Conservation (phyloP, 2,329 filamentous ascomycete species). For the Calonectria ilicicola region DNA sequence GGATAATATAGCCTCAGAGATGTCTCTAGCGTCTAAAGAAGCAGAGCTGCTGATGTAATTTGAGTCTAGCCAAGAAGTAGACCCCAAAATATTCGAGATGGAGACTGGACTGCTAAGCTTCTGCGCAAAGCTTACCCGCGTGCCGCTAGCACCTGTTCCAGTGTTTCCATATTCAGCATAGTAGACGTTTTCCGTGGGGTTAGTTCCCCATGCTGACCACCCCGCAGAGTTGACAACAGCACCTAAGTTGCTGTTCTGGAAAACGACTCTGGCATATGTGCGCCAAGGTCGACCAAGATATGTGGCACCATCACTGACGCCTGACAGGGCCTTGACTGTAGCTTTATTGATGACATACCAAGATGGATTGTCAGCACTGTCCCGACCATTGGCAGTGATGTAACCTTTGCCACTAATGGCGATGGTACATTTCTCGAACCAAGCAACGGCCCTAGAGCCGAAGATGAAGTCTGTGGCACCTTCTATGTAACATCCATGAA, state of each 20-base stretch:
- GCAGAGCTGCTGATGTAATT: conserved; percentile 14
- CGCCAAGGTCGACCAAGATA: conserved; percentile 62
- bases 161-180: conserved; percentile 71
- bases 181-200: conserved; percentile 62
- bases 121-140: conserved; percentile 58
- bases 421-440: conserved; percentile 57
- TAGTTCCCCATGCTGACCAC: conserved; percentile 66
- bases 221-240: conserved; percentile 54
- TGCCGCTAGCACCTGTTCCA: conserved; percentile 65
- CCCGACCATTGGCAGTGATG: conserved; percentile 56
- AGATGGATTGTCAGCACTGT: conserved; percentile 48
- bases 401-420: conserved; percentile 49
- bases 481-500: conserved; percentile 55
- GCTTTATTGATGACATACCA: conserved; percentile 60
- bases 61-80: conserved; percentile 30
- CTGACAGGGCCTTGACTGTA: conserved; percentile 44
- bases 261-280: conserved; percentile 59
- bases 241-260: conserved; percentile 61
- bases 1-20: not conserved
- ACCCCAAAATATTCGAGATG: conserved; percentile 22
- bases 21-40: not conserved
- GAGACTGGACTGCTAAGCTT: conserved; percentile 39
- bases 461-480: conserved; percentile 58
- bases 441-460: conserved; percentile 53
- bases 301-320: conserved; percentile 46